phyloP scores from a whole-genome alignment of 31 red algal genomes.

The Bonnemaisonia californica region DNA sequence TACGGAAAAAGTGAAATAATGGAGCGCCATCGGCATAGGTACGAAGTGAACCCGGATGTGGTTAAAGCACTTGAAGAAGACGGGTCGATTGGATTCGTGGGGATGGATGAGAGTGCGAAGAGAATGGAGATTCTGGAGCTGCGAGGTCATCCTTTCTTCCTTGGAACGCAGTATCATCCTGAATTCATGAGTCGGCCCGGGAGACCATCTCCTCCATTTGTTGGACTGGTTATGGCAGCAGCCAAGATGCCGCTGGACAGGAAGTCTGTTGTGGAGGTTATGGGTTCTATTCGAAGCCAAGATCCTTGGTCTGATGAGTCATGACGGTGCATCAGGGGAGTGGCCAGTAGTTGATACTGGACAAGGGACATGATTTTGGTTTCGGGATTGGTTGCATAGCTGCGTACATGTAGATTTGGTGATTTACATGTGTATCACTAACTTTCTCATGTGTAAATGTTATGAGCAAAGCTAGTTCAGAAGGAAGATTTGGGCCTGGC shows the following conservation, averaged over 20 bases:
- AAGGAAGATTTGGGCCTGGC: no score
- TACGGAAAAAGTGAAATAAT: constrained; percentile 68
- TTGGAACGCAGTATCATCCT: constrained; percentile 96
- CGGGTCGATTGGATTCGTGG: constrained; percentile 71
- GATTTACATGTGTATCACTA: no score
- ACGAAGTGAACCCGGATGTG: constrained; percentile 95
- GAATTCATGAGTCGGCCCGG: constrained; percentile 91
- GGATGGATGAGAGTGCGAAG: constrained; percentile 74
- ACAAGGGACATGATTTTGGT: neutral
- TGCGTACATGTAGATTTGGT: no score
- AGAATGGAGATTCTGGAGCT: constrained; percentile 93
- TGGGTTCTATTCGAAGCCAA: constrained; percentile 56
- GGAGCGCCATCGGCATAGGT: constrained; percentile 96
- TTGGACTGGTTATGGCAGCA: constrained; percentile 91
- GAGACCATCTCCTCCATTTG: constrained; percentile 89
- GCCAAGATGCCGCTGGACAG: constrained; percentile 61
- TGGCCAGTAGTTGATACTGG: neutral
- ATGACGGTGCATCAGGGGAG: neutral
- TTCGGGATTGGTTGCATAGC: neutral
- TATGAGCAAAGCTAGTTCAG: no score
- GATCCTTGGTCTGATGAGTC: constrained; percentile 57
- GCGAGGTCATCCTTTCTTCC: constrained; percentile 87
- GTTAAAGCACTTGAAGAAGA: constrained; percentile 60
- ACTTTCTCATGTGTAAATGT: no score
- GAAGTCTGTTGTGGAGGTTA: constrained; percentile 31